Base-by-base conservation (phyloP, 2,329 filamentous ascomycete species). In the Colletotrichum plurivorum region DNA sequence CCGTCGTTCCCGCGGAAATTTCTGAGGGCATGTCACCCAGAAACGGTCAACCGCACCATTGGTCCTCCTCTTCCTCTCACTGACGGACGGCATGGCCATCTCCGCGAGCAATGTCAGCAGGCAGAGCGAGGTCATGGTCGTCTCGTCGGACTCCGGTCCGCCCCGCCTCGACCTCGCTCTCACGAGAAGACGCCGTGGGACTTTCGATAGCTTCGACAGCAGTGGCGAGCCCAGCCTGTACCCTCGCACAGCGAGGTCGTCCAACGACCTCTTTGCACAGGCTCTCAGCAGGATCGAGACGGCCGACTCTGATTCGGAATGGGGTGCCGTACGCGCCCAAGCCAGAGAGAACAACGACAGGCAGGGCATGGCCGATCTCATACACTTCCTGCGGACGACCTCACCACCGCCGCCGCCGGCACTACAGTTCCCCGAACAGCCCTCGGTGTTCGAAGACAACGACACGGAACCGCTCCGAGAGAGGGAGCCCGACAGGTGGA, bases 401-500 rank as follows among this genome's bases (percentile, higher is more conserved):
- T 57, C 64, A 31, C 58, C 70, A 12, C 65, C 71, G 15, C 48
- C 61, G 15, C 36, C 64, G 20, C 58, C 70, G 13, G 62, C 71
- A n/a, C 48, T 58, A 15, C 36, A 63, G 22, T 60, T 62, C 36
- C 41, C 73, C 9, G 27, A 70, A 5, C 54, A 49, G 12, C 69
- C 69, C 15, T 46, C 45, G 45, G 54, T 81, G 4, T 78, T 80
- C 41, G 71, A 73, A 36, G 31, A 36, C 18, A 55, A 69, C 45
- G 68, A 76, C 31, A 67, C 70, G 20, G 77, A 76, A 3, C 46
- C 62, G 3, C 51, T 79, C 41, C 73, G 75, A 48, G 56, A 51
- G n/a, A 27, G 79, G 43, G 73, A 75, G 45, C 79, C 77, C 22
- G 81, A 80, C 1, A 80, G 77, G 72, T 85, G 82, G 81, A 76